Conservation (phyloP, 345 rosid genomes). For the Eucalyptus cloeziana region DNA sequence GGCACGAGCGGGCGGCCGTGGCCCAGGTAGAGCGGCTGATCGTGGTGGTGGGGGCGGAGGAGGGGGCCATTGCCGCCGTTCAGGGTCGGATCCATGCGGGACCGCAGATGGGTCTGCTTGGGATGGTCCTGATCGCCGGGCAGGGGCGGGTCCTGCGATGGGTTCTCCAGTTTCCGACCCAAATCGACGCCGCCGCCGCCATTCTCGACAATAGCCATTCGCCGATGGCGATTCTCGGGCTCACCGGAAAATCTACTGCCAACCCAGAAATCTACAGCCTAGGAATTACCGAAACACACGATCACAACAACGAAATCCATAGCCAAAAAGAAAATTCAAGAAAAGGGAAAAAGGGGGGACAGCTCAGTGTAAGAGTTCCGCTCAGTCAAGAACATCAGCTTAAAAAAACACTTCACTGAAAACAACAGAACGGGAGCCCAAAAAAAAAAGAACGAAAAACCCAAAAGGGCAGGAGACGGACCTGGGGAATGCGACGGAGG, state of each 20-base stretch:
- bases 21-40: not conserved
- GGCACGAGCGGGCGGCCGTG: not conserved
- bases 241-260: not conserved
- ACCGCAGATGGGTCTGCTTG: slow-evolving; percentile 17
- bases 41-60: not conserved
- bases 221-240: not conserved
- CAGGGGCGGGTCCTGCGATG: not conserved
- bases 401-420: not conserved
- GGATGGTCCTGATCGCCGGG: slow-evolving; percentile 35
- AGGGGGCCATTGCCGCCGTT: not conserved
- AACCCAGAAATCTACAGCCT: not conserved
- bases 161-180: slow-evolving; percentile 2
- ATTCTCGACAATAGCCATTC: slow-evolving; percentile 58
- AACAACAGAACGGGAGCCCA: not conserved
- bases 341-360: not conserved
- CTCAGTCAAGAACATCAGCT: not conserved
- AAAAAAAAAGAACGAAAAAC: not conserved
- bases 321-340: not conserved
- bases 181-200: slow-evolving; percentile 10
- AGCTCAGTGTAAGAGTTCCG: not conserved
- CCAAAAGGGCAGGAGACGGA: not conserved
- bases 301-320: not conserved
- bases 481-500: not conserved
- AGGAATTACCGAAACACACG: not conserved
- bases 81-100: slow-evolving; percentile 13